Percentiles rank a stretch among this genome's conserved stretches.
These are phyloP conservation scores for Leccinum rimulosum DNA, from an alignment of 768 basidiomycete species.

Conservation along the genomic window DNA sequence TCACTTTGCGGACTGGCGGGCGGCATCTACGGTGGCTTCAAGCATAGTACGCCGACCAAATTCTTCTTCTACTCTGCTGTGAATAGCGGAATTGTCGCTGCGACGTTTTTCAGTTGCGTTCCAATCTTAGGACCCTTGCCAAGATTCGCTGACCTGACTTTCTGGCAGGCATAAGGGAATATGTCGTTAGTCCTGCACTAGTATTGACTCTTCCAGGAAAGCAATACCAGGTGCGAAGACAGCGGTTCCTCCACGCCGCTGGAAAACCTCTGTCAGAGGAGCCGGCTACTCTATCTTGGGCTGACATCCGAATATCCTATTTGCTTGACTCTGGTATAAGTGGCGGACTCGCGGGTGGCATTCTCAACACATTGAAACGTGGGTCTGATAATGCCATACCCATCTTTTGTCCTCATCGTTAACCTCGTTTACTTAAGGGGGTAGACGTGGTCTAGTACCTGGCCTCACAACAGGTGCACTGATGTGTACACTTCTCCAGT, in stretches of 20 bases:
- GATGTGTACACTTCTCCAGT: constrained; percentile 62
- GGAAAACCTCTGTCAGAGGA: constrained; percentile 16
- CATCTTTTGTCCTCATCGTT: constrained; percentile 1
- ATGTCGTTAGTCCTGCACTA: constrained; percentile 63
- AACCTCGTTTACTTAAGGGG: constrained; percentile 44
- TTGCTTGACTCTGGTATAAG: constrained; percentile 73
- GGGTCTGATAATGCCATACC: constrained; percentile 5
- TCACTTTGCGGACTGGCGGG: constrained; percentile 47
- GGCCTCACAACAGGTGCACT: constrained; percentile 60
- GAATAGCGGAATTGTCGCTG: constrained; percentile 70
- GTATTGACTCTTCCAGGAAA: constrained; percentile 42
- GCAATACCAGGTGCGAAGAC: constrained; percentile 46
- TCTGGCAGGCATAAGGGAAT: constrained; percentile 68
- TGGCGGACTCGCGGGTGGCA: constrained; percentile 65
- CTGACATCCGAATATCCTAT: constrained; percentile 55
- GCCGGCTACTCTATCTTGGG: constrained; percentile 36
- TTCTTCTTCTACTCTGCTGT: constrained; percentile 60
- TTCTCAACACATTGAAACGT: constrained; percentile 61
- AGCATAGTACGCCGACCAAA: constrained; percentile 45
- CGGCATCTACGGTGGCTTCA: constrained; percentile 45
- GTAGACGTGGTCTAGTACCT: constrained; percentile 51
- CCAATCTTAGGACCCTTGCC: neutral
- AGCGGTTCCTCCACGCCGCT: constrained; percentile 25
- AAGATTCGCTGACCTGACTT: neutral
- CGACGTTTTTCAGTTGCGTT: constrained; percentile 75